A percentile compares a stretch with the other conserved stretches of the same genome.
Conservation (phyloP, 805 yeast species). For the Nakazawaea siamensis region DNA sequence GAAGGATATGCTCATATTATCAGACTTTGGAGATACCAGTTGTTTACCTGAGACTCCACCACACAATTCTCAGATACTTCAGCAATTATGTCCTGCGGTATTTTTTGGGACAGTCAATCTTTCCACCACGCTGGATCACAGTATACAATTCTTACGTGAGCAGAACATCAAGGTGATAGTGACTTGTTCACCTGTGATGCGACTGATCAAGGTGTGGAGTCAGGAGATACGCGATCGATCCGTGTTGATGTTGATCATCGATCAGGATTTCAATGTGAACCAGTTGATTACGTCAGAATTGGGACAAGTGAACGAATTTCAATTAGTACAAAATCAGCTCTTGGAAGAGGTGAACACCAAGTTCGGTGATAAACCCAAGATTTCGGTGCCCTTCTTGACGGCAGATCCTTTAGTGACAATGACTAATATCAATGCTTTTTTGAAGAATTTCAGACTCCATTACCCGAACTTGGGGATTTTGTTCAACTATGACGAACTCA, state of each 20-base stretch:
- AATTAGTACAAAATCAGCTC: not conserved
- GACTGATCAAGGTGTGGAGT: not conserved
- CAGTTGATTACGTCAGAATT: not conserved
- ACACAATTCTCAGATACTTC: not conserved
- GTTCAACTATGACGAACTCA: not conserved
- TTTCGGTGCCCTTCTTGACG: slow-evolving; percentile 3
- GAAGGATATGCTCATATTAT: slow-evolving; percentile 4
- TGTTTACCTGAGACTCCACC: not conserved
- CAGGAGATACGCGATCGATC: not conserved
- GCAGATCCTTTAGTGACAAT: not conserved
- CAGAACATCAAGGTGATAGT: slow-evolving; percentile 4
- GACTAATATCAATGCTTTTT: not conserved
- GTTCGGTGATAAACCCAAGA: not conserved
- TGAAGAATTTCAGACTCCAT: slow-evolving; percentile 1
- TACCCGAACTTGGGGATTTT: slow-evolving; percentile 7
- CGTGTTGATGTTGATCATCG: slow-evolving; percentile 5
- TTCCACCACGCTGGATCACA: too few relatives aligned
- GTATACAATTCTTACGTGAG: not conserved
- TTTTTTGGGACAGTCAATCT: too few relatives aligned
- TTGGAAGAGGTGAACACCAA: slow-evolving; percentile 4
- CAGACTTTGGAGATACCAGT: not conserved
- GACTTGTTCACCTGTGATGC: not conserved
- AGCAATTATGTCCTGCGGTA: slow-evolving; percentile 2
- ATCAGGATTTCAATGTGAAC: not conserved
- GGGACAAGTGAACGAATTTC: not conserved